These are phyloP conservation scores for Nakaseomyces uthaithaninus DNA, from an alignment of 1,139 yeast genomes.

Conservation along the genomic window DNA sequence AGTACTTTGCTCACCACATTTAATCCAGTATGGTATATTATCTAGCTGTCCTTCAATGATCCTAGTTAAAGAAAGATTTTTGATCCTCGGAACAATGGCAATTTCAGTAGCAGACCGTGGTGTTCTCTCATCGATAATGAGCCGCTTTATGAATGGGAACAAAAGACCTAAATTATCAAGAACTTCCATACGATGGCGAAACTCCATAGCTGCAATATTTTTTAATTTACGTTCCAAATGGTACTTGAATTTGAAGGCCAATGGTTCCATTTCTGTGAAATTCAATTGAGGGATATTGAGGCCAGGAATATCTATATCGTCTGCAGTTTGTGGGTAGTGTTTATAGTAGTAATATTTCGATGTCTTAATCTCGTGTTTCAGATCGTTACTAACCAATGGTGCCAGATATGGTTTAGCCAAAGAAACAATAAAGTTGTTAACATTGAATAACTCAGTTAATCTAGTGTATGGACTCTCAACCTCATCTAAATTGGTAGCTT, in stretches of 20 bases:
- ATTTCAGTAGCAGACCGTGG: constrained; percentile 74
- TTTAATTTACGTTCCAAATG: constrained; percentile 34
- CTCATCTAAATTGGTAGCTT: constrained; percentile 33
- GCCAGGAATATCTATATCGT: constrained; percentile 18
- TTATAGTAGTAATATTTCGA: constrained; percentile 33
- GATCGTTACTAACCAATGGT: constrained; percentile 75
- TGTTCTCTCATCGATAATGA: constrained; percentile 79
- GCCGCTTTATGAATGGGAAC: constrained; percentile 60
- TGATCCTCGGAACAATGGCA: constrained; percentile 81
- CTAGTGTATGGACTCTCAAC: constrained; percentile 71
- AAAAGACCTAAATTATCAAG: constrained; percentile 72
- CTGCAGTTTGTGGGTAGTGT: constrained; percentile 27
- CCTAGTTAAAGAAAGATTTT: constrained; percentile 66
- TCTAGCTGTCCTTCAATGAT: constrained; percentile 45
- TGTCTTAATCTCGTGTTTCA: constrained; percentile 49
- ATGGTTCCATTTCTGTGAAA: constrained; percentile 37
- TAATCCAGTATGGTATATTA: constrained; percentile 82
- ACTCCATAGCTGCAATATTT: constrained; percentile 48
- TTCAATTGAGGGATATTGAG: constrained; percentile 28
- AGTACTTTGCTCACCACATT: constrained; percentile 84
- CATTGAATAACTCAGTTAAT: constrained; percentile 85
- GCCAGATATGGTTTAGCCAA: constrained; percentile 90
- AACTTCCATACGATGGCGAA: constrained; percentile 76
- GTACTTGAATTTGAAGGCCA: constrained; percentile 39
- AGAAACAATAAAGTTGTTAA: constrained; percentile 82